These are phyloP conservation scores for Ilex aquifolium DNA, from an alignment of 257 asterid genomes.

Conservation along the genomic window DNA sequence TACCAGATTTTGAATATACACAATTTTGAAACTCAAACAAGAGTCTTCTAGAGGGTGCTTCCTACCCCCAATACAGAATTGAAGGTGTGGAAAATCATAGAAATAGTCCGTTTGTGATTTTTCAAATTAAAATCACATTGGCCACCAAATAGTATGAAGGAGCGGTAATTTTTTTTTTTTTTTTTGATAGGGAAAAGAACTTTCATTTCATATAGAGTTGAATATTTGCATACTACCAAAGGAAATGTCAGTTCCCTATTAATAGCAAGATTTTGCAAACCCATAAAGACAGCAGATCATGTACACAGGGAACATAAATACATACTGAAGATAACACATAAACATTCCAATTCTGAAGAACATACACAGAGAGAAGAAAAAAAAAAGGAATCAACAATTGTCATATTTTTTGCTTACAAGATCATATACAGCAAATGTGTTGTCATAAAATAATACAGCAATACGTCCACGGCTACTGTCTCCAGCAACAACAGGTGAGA, in stretches of 20 bases:
- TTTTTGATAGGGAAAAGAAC: no score
- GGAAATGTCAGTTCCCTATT: not conserved
- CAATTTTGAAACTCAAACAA: no score
- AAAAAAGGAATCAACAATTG: conserved; percentile 18
- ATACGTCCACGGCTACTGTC: conserved; percentile 95
- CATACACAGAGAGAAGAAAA: not conserved
- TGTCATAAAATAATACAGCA: conserved; percentile 84
- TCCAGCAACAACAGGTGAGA: conserved; percentile 97
- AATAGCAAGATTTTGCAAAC: not conserved
- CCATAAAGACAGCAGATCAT: not conserved
- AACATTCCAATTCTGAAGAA: not conserved
- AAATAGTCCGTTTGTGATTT: no score
- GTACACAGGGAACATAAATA: not conserved
- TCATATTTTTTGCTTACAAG: conserved; percentile 57
- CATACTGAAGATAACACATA: not conserved
- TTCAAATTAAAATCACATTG: no score
- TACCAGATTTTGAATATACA: no score
- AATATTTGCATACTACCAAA: no score
- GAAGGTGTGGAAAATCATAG: no score
- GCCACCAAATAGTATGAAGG: not conserved
- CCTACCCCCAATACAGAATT: no score
- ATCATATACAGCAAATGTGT: conserved; percentile 91
- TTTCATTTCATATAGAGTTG: no score
- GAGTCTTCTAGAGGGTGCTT: no score
- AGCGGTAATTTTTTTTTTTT: no score